Base-by-base conservation (phyloP, 306 rosid genomes). In the Quercus engelmannii region DNA sequence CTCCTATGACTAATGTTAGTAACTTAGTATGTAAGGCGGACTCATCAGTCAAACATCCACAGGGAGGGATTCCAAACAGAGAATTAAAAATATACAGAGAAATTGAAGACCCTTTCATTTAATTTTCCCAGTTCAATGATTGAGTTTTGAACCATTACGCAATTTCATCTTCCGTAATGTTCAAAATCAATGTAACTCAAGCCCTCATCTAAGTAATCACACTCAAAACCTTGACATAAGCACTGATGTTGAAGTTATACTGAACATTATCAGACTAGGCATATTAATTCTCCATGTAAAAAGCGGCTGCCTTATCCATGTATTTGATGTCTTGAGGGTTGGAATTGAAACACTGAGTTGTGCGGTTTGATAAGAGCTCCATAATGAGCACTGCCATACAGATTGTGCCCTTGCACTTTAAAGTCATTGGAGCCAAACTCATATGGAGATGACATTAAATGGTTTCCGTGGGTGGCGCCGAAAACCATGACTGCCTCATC, bases 311-410 rank as follows among this genome's bases (percentile, higher is more conserved):
- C 76, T 86, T 78, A 74, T 87, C 87, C 84, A 65, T 56, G 81
- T 56, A 78, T 59, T 79, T 85, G 86, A 80, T 83, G 82, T 85
- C 94, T 78, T 68, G 89, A 70, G 88, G 75, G 63, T 85, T 81
- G 55, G 79, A 55, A 26, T 83, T 74, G 78, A 83, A 89, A 86
- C 86, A 82, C 30, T 62, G 88, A 75, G 28, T 77, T 71, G 57
- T 84, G 73, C 67, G 82, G 82, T 71, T 57, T 86, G 64, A 89
- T 51, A 62, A 72, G 88, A 83, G 92, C 87, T 74, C 91, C 92
- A 82, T 85, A 89, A 17, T 74, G 80, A 76, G 84, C 83, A 71
- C 81, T 81, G 5, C 81, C 90, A 74, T 82, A 82, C 26, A 91
- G 84, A 75, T 85, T 90, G 28, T 86, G 92, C 64, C 80, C 92